Percentiles rank a stretch among this genome's conserved stretches.
These are phyloP conservation scores for Cryptosporidium xiaoi DNA, from an alignment of 169 alveolate species.

Conservation along the genomic window DNA sequence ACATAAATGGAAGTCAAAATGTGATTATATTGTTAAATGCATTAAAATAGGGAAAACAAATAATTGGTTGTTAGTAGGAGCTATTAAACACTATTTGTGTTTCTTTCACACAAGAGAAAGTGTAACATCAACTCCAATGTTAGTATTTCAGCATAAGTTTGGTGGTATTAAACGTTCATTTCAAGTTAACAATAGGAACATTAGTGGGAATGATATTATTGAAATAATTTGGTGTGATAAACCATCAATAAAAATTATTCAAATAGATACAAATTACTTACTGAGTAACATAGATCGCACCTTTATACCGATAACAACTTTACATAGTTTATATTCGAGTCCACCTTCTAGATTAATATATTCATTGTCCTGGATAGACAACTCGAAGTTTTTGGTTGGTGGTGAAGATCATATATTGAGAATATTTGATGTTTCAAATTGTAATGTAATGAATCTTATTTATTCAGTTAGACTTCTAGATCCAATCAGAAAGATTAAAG, in stretches of 20 bases:
- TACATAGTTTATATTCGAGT: background rate
- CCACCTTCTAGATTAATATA: constrained; percentile 52
- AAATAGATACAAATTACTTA: background rate
- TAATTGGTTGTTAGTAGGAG: constrained; percentile 56
- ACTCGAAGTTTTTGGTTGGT: constrained; percentile 9
- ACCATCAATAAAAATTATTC: constrained; percentile 44
- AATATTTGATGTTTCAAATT: constrained; percentile 20
- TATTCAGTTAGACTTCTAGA: constrained; percentile 51
- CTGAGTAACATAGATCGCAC: background rate
- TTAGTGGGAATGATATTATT: background rate
- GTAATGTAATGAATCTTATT: constrained; percentile 8
- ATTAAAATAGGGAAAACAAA: constrained; percentile 1
- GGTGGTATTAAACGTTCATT: constrained; percentile 72
- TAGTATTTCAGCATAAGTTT: constrained; percentile 37
- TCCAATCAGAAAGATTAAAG: constrained; percentile 39
- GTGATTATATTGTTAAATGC: constrained; percentile 63
- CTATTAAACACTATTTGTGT: constrained; percentile 29
- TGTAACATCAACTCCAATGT: constrained; percentile 18
- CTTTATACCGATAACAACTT: background rate
- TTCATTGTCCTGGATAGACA: constrained; percentile 37
- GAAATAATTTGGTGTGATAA: constrained; percentile 57
- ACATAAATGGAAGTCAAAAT: constrained; percentile 30
- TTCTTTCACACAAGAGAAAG: constrained; percentile 14
- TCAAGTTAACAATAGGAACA: background rate
- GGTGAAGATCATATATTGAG: constrained; percentile 66